Conservation (phyloP, 1,284 basidiomycete genomes). For the Cerrena zonata region DNA sequence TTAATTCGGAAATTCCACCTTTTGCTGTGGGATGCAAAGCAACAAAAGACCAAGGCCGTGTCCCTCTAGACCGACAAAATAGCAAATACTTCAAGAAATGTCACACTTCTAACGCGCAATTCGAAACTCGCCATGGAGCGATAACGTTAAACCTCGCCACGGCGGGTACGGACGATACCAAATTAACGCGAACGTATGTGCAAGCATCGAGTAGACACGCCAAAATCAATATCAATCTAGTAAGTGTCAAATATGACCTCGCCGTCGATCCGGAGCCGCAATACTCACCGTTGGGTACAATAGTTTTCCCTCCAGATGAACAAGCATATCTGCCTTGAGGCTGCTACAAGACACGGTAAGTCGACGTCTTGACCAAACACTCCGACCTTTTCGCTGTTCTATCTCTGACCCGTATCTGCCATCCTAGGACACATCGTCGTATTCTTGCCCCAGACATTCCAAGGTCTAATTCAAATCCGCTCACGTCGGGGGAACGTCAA, state of each 20-base stretch:
- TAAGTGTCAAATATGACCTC: constrained; percentile 10
- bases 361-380: not conserved
- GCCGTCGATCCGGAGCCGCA: not conserved
- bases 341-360: constrained; percentile 21
- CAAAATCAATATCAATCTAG: constrained; percentile 21
- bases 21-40: not conserved
- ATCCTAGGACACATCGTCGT: constrained; percentile 20
- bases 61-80: not conserved
- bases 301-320: constrained; percentile 21
- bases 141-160: constrained; percentile 21
- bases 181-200: constrained; percentile 19
- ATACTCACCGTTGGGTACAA: not conserved
- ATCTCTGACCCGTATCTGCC: not conserved
- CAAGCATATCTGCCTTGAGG: constrained; percentile 23
- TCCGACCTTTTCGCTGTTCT: not conserved
- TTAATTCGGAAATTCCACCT: constrained; percentile 5
- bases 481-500: constrained; percentile 17
- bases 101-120: constrained; percentile 20
- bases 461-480: constrained; percentile 22
- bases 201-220: constrained; percentile 21
- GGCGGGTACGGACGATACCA: constrained; percentile 8
- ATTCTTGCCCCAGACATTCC: constrained; percentile 24
- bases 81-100: constrained; percentile 6
- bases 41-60: not conserved
- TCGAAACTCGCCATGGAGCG: constrained; percentile 24